These are phyloP conservation scores for Chaetomidium leptoderma DNA, from an alignment of 495 filamentous ascomycete genomes.

Conservation along the genomic window DNA sequence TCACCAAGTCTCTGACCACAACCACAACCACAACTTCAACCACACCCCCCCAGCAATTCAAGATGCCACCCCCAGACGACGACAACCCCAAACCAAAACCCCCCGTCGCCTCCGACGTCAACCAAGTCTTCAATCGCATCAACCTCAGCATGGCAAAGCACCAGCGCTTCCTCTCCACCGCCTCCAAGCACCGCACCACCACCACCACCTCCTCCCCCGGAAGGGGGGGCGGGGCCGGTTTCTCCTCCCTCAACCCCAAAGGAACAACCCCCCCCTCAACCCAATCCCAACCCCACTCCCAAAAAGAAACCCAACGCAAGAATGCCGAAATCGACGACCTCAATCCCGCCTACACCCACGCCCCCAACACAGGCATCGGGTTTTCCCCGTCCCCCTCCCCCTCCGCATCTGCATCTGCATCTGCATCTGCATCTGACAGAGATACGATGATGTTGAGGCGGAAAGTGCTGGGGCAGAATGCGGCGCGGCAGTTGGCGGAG, in stretches of 20 bases:
- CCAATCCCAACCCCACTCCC: background rate
- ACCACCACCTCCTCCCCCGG: background rate
- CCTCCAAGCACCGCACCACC: conserved; percentile 15
- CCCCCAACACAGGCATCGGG: conserved; percentile 40
- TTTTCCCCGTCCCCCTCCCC: conserved; percentile 11
- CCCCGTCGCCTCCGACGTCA: conserved; percentile 31
- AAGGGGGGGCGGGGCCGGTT: no score
- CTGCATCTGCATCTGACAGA: conserved; percentile 5
- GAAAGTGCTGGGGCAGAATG: conserved; percentile 30
- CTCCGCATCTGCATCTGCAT: background rate
- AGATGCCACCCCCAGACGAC: background rate
- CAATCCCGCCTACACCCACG: background rate
- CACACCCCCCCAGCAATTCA: background rate
- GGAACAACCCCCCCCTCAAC: background rate
- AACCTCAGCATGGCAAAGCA: conserved; percentile 20
- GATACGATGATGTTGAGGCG: conserved; percentile 28
- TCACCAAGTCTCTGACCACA: background rate
- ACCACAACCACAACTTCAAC: background rate
- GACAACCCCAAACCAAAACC: conserved; percentile 7
- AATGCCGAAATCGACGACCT: background rate
- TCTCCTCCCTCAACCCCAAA: conserved; percentile 26
- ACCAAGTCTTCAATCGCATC: conserved; percentile 38
- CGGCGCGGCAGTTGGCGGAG: conserved; percentile 8
- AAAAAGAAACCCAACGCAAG: conserved; percentile 3
- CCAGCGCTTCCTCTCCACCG: conserved; percentile 13